These are phyloP conservation scores for Serendipita sp. DNA, from an alignment of 768 basidiomycete species.

Conservation along the genomic window DNA sequence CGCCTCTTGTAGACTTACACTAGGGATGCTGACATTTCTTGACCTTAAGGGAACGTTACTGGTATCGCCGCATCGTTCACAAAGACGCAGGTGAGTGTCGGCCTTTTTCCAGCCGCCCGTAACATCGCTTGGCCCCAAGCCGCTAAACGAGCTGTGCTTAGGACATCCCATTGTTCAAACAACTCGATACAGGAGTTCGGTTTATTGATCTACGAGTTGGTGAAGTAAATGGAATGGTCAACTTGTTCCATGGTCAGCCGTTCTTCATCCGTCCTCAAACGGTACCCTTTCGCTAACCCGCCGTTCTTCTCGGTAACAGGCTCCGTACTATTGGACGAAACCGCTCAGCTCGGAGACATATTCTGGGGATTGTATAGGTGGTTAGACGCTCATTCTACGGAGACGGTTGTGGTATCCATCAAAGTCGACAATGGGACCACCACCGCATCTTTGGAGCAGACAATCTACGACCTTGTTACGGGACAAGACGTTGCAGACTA, in stretches of 20 bases:
- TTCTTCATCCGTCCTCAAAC: not conserved
- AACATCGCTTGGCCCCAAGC: no score
- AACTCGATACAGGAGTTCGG: not conserved
- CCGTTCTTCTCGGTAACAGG: not conserved
- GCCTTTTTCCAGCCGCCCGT: not conserved
- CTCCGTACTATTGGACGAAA: not conserved
- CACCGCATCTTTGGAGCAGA: not conserved
- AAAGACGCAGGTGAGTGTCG: not conserved
- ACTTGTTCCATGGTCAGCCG: not conserved
- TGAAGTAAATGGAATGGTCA: constrained; percentile 1
- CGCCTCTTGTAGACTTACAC: not conserved
- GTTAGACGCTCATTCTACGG: constrained; percentile 1
- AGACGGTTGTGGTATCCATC: constrained; percentile 1
- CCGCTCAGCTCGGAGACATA: not conserved
- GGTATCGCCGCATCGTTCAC: not conserved
- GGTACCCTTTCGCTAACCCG: not conserved
- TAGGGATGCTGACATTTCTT: no score
- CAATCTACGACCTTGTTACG: not conserved
- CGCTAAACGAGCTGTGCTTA: not conserved
- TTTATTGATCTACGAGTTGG: constrained; percentile 4
- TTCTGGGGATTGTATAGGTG: constrained; percentile 4
- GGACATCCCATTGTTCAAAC: constrained; percentile 1
- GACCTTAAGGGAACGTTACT: not conserved
- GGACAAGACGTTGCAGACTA: not conserved
- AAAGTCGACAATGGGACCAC: constrained; percentile 3